Percentiles rank a stretch among this genome's conserved stretches.
phyloP scores from a whole-genome alignment of 2,329 filamentous ascomycete genomes.

The Allantophomopsis cytisporea region DNA sequence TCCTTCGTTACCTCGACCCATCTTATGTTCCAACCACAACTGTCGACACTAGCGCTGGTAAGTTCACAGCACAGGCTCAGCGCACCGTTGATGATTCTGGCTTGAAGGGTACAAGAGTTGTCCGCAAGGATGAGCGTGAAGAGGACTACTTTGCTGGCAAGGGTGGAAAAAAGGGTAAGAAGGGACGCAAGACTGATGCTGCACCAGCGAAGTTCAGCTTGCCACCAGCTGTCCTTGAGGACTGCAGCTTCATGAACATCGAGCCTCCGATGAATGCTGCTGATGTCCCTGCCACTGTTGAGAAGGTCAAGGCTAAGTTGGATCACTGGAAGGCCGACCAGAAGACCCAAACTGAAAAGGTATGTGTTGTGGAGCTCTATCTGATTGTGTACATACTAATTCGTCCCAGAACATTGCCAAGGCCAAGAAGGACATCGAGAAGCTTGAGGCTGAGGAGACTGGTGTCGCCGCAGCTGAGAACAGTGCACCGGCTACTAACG shows the following conservation, averaged over 20 bases:
- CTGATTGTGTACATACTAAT: slow-evolving; percentile 18
- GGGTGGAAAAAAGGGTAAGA: slow-evolving; percentile 76
- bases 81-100: slow-evolving; percentile 75
- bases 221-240: slow-evolving; percentile 83
- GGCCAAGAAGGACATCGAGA: slow-evolving; percentile 89
- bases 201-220: slow-evolving; percentile 61
- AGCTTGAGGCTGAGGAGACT: slow-evolving; percentile 58
- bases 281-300: slow-evolving; percentile 65
- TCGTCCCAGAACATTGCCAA: slow-evolving; percentile 75
- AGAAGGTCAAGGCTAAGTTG: slow-evolving; percentile 89
- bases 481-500: slow-evolving; percentile 25
- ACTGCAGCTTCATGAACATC: slow-evolving; percentile 71
- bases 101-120: slow-evolving; percentile 72
- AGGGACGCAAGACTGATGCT: slow-evolving; percentile 40
- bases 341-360: slow-evolving; percentile 77
- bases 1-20: slow-evolving; percentile 88
- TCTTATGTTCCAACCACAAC: slow-evolving; percentile 50
- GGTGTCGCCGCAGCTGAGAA: slow-evolving; percentile 26
- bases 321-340: slow-evolving; percentile 87
- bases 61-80: slow-evolving; percentile 65
- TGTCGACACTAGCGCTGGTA: slow-evolving; percentile 50
- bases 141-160: slow-evolving; percentile 70
- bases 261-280: slow-evolving; percentile 77
- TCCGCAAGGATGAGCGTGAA: slow-evolving; percentile 77
- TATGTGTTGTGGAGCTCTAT: slow-evolving; percentile 32